A percentile compares a stretch with the other conserved stretches of the same genome.
These are phyloP conservation scores for Filobasidium floriforme DNA, from an alignment of 768 basidiomycete species.

Conservation along the genomic window DNA sequence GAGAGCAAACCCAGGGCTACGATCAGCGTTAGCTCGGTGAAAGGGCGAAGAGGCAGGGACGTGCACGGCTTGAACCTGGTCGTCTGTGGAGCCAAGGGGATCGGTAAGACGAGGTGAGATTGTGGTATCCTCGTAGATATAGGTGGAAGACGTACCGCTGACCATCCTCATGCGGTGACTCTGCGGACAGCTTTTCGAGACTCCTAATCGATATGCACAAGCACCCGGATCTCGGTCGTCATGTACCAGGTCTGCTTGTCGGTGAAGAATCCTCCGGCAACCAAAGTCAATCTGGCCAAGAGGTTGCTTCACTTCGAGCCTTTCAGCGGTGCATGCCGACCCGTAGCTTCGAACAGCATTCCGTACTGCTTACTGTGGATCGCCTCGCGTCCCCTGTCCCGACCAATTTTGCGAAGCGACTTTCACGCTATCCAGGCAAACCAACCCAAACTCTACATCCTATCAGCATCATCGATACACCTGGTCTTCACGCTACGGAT, in stretches of 20 bases:
- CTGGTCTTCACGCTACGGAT: background rate
- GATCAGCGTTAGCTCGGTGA: background rate
- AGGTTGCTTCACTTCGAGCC: no score
- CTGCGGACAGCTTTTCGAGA: background rate
- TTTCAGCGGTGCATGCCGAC: background rate
- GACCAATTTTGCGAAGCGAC: background rate
- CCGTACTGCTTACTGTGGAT: background rate
- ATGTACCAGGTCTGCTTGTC: background rate
- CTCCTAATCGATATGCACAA: background rate
- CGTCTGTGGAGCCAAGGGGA: background rate
- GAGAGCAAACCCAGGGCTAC: background rate
- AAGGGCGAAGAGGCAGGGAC: slow-evolving; percentile 1
- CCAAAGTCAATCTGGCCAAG: background rate
- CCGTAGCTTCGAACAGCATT: background rate
- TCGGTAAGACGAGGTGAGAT: background rate
- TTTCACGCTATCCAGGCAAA: background rate
- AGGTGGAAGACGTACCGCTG: background rate
- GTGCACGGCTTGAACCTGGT: background rate
- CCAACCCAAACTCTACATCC: background rate
- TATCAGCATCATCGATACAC: slow-evolving; percentile 1
- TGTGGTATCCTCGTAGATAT: background rate
- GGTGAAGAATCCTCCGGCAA: background rate
- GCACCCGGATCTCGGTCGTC: background rate
- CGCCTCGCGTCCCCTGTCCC: background rate
- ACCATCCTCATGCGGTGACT: background rate